A percentile compares a stretch with the other conserved stretches of the same genome.
Evolutionary conservation across 1,284 basidiomycete species (phyloP).

Genomic region (Blastosporella zonata): DNA sequence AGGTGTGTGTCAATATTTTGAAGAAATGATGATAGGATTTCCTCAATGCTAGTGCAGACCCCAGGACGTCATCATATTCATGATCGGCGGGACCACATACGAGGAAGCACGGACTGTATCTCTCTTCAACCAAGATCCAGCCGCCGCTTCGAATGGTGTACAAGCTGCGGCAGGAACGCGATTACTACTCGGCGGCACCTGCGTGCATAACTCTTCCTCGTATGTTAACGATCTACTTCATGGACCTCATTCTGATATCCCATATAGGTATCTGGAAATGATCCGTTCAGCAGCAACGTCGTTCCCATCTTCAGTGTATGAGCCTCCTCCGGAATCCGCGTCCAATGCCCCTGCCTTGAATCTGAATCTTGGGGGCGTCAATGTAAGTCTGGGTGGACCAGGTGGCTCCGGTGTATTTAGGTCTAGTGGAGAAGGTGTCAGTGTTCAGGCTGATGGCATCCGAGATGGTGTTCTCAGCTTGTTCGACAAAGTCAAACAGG

Average conservation of each 20-base stretch:
- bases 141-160: slow-evolving; percentile 46
- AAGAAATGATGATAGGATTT: background rate
- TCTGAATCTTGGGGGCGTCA: slow-evolving; percentile 87
- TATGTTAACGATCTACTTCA: slow-evolving; percentile 32
- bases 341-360: slow-evolving; percentile 74
- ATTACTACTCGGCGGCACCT: slow-evolving; percentile 87
- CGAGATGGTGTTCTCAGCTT: slow-evolving; percentile 84
- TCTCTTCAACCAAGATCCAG: slow-evolving; percentile 78
- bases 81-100: slow-evolving; percentile 93
- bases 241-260: slow-evolving; percentile 16
- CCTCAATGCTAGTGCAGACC: slow-evolving; percentile 50
- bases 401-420: slow-evolving; percentile 82
- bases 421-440: slow-evolving; percentile 65
- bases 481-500: slow-evolving; percentile 85
- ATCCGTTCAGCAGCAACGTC: slow-evolving; percentile 57
- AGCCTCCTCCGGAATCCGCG: slow-evolving; percentile 66
- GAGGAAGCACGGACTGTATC: slow-evolving; percentile 86
- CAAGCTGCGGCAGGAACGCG: slow-evolving; percentile 59
- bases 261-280: slow-evolving; percentile 72
- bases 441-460: slow-evolving; percentile 79
- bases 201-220: slow-evolving; percentile 90
- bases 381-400: slow-evolving; percentile 85
- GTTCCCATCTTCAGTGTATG: slow-evolving; percentile 66
- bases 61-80: slow-evolving; percentile 93
- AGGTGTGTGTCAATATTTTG: slow-evolving; percentile 40